Base-by-base conservation (phyloP, 2,329 filamentous ascomycete species). In the Cadophora luteo-olivacea region DNA sequence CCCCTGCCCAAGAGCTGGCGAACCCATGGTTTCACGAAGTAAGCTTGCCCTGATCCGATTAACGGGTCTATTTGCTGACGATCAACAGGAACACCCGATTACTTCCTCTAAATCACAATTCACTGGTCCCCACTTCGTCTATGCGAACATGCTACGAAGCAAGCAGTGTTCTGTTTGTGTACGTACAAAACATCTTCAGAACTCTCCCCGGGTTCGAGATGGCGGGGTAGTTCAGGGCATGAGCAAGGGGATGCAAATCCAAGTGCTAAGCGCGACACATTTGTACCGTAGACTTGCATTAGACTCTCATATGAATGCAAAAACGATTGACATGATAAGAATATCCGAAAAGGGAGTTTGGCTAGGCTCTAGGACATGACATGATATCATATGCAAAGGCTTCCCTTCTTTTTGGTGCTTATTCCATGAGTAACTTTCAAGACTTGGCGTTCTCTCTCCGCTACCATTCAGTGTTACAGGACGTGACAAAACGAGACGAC, bases 1-100 rank as follows among this genome's bases (percentile, higher is more conserved):
- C 80, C 96, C 96, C 66, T 98, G 96, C 86, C 96, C 96, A 67
- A 90, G 96, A 82, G 95, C 96, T 74, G 96, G 96, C 76, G 96
- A 99, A 81, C 96, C 96, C 29, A 98, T 98, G 96, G 96, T 99
- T 73, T 98, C 96, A 79, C 91, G 96, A 86, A 90, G 92, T 89
- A 84, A 81, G 87, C 81, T 64, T 60, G 22, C n/a, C 33, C 41
- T 11, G 38, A 24, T 32, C 6, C 45, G 49, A 38, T 38, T 25
- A 19, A 11, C 24, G 16, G 22, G 45, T 6, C 4, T 8, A 49
- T 64, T 36, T 11, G 14, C 70, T 75, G 61, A 76, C 32, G 22
- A 36, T 25, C 33, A 29, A 60, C 72, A 89, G 87, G 88, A 78
- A 99, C 96, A 72, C 95, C 95, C 67, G 95, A 99, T 82, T 99